phyloP scores from a whole-genome alignment of 2,329 filamentous ascomycete genomes.

The Lachnellula arida region DNA sequence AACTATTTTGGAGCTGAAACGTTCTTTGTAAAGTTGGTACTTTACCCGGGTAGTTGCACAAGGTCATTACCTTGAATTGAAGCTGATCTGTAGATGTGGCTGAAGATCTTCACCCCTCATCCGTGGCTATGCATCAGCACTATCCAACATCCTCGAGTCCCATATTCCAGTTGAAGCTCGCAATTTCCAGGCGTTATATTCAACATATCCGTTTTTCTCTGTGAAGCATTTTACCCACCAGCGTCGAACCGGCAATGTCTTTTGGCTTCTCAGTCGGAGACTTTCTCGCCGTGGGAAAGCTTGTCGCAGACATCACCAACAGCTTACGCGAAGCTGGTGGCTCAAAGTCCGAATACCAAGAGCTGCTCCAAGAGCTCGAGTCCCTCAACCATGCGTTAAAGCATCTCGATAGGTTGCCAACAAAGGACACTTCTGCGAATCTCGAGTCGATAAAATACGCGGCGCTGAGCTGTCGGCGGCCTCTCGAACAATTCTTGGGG shows the following conservation, averaged over 20 bases:
- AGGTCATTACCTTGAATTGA: too few relatives aligned
- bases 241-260: constrained; percentile 24
- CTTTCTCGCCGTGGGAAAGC: constrained; percentile 19
- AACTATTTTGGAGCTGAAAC: too few relatives aligned
- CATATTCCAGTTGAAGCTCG: not conserved
- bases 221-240: not conserved
- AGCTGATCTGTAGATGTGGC: not conserved
- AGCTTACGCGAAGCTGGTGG: constrained; percentile 5
- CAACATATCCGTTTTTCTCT: not conserved
- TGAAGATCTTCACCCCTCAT: not conserved
- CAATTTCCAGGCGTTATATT: not conserved
- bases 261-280: constrained; percentile 33
- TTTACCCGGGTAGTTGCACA: not conserved
- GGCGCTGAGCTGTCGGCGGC: constrained; percentile 5
- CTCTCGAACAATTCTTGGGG: constrained; percentile 8
- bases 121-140: not conserved
- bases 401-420: constrained; percentile 3
- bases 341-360: constrained; percentile 13
- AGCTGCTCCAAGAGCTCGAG: constrained; percentile 16
- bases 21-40: too few relatives aligned
- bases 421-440: not conserved
- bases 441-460: constrained; percentile 8
- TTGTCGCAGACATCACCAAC: constrained; percentile 7
- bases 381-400: constrained; percentile 5
- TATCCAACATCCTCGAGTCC: not conserved